Conservation (phyloP, 2,329 filamentous ascomycete genomes). For the Aplosporella prunicola region DNA sequence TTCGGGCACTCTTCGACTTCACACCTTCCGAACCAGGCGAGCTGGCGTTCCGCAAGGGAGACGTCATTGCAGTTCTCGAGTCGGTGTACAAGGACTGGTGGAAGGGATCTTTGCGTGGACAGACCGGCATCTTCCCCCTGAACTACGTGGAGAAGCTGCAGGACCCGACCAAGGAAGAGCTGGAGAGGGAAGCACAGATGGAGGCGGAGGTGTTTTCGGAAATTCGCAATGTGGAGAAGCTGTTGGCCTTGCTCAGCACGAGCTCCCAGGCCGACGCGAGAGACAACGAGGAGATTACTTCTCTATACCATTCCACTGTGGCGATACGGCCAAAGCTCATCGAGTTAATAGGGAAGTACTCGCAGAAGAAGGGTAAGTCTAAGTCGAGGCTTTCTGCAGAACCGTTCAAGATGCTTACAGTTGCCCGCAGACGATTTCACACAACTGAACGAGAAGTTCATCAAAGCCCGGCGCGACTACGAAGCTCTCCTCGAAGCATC, state of each 20-base stretch:
- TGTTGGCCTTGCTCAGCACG: conserved; percentile 84
- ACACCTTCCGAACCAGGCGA: conserved; percentile 88
- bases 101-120: conserved; percentile 87
- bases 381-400: not conserved
- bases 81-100: conserved; percentile 99
- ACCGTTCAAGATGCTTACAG: conserved; percentile 13
- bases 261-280: conserved; percentile 60
- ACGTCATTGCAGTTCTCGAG: conserved; percentile 93
- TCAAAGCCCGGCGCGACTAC: conserved; percentile 95
- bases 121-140: conserved; percentile 94
- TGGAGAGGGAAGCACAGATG: conserved; percentile 94
- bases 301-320: conserved; percentile 81
- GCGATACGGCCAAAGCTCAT: conserved; percentile 95
- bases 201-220: conserved; percentile 71
- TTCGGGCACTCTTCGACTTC: conserved; percentile 90
- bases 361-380: conserved; percentile 86
- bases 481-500: conserved; percentile 91
- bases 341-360: conserved; percentile 97
- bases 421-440: conserved; percentile 78
- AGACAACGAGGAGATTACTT: conserved; percentile 94
- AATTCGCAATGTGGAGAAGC: conserved; percentile 67
- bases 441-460: conserved; percentile 97
- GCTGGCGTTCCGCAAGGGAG: conserved; percentile 90
- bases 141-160: conserved; percentile 98
- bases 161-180: conserved; percentile 86